A percentile compares a stretch with the other conserved stretches of the same genome.
Evolutionary conservation across 1,284 basidiomycete genomes (phyloP).

Genomic region (Neonothopanus nambi): DNA sequence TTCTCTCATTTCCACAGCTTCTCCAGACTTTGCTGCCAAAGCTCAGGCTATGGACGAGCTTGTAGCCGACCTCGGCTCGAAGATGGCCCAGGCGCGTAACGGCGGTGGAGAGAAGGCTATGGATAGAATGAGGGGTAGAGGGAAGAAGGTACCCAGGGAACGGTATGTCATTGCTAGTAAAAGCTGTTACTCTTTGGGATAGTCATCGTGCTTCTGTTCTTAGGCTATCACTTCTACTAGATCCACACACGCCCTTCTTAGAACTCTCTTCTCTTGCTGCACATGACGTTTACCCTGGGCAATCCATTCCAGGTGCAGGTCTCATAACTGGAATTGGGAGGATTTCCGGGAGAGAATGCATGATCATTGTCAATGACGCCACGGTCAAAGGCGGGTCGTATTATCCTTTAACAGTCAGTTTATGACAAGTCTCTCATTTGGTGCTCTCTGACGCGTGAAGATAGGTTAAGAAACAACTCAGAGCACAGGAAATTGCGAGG

Average conservation of each 20-base stretch:
- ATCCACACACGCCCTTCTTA: conserved; percentile 87
- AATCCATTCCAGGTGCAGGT: conserved; percentile 85
- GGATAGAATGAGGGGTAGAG: conserved; percentile 75
- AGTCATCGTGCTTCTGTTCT: not conserved
- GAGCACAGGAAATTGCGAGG: conserved; percentile 90
- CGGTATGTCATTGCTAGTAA: conserved; percentile 48
- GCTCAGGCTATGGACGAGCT: conserved; percentile 67
- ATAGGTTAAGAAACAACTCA: conserved; percentile 92
- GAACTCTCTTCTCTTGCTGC: conserved; percentile 88
- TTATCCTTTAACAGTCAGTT: conserved; percentile 81
- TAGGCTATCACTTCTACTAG: conserved; percentile 62
- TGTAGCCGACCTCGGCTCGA: conserved; percentile 62
- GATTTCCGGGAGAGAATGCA: conserved; percentile 83
- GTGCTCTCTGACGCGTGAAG: not conserved
- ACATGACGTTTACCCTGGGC: conserved; percentile 81
- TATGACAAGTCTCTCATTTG: not conserved
- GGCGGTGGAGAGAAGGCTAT: conserved; percentile 73
- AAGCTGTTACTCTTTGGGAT: not conserved
- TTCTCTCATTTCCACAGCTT: conserved; percentile 63
- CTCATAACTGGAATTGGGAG: conserved; percentile 88
- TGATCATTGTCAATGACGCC: conserved; percentile 91
- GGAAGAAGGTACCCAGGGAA: conserved; percentile 87
- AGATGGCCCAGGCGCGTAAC: conserved; percentile 53
- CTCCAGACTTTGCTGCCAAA: conserved; percentile 70
- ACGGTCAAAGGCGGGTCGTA: conserved; percentile 94